Evolutionary conservation across 139 green algal species (phyloP).

Genomic region (Micractinium conductrix): DNA sequence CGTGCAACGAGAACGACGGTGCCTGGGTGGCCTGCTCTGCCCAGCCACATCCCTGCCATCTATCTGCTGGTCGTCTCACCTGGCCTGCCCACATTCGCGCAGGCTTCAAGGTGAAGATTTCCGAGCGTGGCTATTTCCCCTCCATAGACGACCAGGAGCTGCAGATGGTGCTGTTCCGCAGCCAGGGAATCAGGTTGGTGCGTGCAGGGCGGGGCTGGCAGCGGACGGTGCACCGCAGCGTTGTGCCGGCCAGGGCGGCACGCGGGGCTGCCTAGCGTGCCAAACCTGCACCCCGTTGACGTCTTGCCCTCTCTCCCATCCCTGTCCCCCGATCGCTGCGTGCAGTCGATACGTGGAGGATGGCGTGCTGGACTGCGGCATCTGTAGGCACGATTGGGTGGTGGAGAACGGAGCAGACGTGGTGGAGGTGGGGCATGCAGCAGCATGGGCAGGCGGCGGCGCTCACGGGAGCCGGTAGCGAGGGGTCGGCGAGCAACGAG

Average conservation of each 20-base stretch:
- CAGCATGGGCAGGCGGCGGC: no score
- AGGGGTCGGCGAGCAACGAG: no score
- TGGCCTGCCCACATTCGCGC: not conserved
- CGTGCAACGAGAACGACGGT: no score
- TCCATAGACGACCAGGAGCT: constrained; percentile 47
- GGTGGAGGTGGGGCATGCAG: constrained; percentile 44
- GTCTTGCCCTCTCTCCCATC: no score
- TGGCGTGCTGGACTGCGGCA: constrained; percentile 54
- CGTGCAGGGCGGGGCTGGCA: no score
- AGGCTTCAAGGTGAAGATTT: constrained; percentile 54
- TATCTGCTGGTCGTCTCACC: no score
- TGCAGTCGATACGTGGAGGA: constrained; percentile 52
- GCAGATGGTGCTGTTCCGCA: constrained; percentile 50
- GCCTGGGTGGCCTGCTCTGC: not conserved
- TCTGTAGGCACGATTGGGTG: constrained; percentile 56
- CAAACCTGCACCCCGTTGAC: no score
- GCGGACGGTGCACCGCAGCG: no score
- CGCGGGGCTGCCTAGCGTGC: no score
- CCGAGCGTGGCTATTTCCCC: constrained; percentile 53
- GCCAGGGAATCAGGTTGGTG: constrained; percentile 44
- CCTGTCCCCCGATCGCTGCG: no score
- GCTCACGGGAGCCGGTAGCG: no score
- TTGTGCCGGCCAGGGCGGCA: no score
- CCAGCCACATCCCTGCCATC: not conserved
- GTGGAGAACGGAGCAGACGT: constrained; percentile 54